Evolutionary conservation across 2,329 filamentous ascomycete genomes (phyloP).

Genomic region (Cylindrodendrum hubeiense): DNA sequence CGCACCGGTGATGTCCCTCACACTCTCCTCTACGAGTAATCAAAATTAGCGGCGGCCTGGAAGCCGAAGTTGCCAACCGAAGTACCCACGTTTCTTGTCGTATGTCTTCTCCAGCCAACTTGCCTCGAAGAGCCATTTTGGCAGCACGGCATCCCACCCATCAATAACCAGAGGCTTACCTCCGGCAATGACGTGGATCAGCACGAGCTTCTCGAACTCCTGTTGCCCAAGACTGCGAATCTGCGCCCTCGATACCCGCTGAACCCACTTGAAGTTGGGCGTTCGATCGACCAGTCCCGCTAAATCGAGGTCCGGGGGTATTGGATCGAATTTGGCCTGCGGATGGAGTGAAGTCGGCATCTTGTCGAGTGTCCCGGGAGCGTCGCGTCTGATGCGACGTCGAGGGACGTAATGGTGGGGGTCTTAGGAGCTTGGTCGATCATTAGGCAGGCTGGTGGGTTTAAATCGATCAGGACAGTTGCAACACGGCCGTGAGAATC

Average conservation of each 20-base stretch:
- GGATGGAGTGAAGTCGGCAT: conserved; percentile 85
- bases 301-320: conserved; percentile 87
- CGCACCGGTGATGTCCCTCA: conserved; percentile 82
- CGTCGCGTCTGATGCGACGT: conserved; percentile 7
- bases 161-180: conserved; percentile 93
- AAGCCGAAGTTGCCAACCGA: background rate
- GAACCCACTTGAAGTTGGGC: conserved; percentile 88
- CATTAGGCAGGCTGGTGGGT: background rate
- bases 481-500: background rate
- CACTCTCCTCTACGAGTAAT: conserved; percentile 75
- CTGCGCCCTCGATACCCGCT: conserved; percentile 82
- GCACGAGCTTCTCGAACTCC: conserved; percentile 87
- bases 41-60: conserved; percentile 36
- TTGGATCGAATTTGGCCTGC: conserved; percentile 91
- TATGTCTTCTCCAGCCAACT: conserved; percentile 85
- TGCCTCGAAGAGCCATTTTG: conserved; percentile 81
- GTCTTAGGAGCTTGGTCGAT: conserved; percentile 11
- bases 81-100: conserved; percentile 78
- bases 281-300: conserved; percentile 79
- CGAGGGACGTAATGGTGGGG: background rate
- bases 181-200: conserved; percentile 84
- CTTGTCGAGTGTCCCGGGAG: conserved; percentile 40
- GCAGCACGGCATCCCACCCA: conserved; percentile 83
- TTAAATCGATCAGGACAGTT: background rate
- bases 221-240: conserved; percentile 82